Evolutionary conservation across 2,329 filamentous ascomycete genomes (phyloP), one percentile per base, ranked within the genome.

Genomic region (Pseudogymnoascus sp.): DNA sequence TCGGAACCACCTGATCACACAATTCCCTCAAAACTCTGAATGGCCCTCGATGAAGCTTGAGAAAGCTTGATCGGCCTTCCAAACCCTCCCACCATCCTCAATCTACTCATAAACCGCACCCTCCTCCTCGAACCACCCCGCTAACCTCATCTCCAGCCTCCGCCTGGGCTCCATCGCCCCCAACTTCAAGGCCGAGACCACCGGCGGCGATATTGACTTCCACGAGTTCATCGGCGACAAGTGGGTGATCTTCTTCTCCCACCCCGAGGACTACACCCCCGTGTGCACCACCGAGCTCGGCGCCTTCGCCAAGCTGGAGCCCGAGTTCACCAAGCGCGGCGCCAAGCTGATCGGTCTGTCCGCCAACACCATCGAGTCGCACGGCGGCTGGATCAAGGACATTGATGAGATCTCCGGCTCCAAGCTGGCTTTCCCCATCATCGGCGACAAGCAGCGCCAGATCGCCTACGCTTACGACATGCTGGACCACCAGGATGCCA

Each of bases 281-380:
- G 92, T 96, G 63, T 97, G 92, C 82, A 97, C 92, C 66, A 97
- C 91, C 60, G 92, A 97, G 79, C 87, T 97, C 65, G 92, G 91
- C 65, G 91, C 91, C 63, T 95, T 97, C 70, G 89, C 91, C 68
- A 94, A 92, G 78, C 82, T 96, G 65, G 86, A 91, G 79, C 84
- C 86, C 70, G 91, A 96, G 76, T 96, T 97, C 77, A 82, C 85
- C 71, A 90, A 89, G 80, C 86, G 91, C 65, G 86, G 85, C 66
- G 90, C 93, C 70, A 95, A 96, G 84, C 86, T 96, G 77, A 93
- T 96, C 70, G 92, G 92, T 57, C 82, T 97, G 67, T 88, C 85
- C 64, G 91, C 91, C 79, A 95, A 96, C 80, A 90, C 88, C 69
- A 81, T 96, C 65, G 81, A 85, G 70, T 90, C 86, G 67, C 92